A percentile compares a stretch with the other conserved stretches of the same genome.
These are phyloP conservation scores for Magnusiomyces clavatus DNA, from an alignment of 1,139 yeast genomes.

Conservation along the genomic window DNA sequence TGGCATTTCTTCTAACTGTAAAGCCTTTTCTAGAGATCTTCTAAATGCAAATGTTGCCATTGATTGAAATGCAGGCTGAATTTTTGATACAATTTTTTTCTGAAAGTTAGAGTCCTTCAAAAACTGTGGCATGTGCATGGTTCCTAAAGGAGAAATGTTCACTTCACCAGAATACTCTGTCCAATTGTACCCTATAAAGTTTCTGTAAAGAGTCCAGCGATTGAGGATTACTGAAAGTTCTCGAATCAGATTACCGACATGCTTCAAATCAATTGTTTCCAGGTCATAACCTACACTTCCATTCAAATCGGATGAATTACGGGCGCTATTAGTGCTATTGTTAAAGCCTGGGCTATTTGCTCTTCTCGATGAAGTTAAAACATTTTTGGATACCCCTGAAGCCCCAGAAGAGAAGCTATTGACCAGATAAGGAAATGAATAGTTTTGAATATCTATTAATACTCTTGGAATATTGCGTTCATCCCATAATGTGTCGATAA, in stretches of 20 bases:
- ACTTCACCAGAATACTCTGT: conserved; percentile 31
- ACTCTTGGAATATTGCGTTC: conserved; percentile 51
- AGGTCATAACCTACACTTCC: conserved; percentile 22
- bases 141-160: conserved; percentile 13
- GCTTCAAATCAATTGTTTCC: conserved; percentile 39
- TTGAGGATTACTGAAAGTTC: conserved; percentile 74
- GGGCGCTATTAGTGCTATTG: conserved; percentile 12
- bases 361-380: conserved; percentile 18
- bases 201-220: conserved; percentile 80
- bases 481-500: conserved; percentile 81
- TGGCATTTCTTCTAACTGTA: conserved; percentile 72
- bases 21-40: conserved; percentile 75
- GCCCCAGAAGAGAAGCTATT: conserved; percentile 24
- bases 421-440: conserved; percentile 42
- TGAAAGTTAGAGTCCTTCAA: conserved; percentile 53
- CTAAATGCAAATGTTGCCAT: conserved; percentile 62
- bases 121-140: conserved; percentile 31
- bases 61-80: conserved; percentile 55
- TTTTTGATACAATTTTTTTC: conserved; percentile 46
- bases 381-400: conserved; percentile 7
- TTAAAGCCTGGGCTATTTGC: conserved; percentile 24
- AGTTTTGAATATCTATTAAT: conserved; percentile 49
- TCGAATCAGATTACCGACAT: conserved; percentile 49
- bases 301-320: conserved; percentile 12
- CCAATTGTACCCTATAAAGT: conserved; percentile 66